Evolutionary conservation across 139 green algal species (phyloP).

Genomic region (Chlamydomonas schloesseri): DNA sequence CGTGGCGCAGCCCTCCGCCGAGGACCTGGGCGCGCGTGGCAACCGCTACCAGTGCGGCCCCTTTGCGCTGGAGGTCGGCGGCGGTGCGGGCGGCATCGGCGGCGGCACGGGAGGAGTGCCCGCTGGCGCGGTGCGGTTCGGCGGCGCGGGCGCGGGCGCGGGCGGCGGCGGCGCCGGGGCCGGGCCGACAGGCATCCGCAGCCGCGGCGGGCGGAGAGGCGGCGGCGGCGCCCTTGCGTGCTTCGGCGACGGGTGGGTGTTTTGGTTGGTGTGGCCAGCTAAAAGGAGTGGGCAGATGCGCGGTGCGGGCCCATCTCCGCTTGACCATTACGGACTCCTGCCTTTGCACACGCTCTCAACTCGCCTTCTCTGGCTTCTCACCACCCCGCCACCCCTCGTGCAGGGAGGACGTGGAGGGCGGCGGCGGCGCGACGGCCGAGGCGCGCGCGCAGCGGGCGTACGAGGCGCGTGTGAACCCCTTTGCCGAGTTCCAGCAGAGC

Average conservation of each 20-base stretch:
- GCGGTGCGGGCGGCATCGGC: neutral
- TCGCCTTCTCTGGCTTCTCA: neutral
- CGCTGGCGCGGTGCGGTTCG: neutral
- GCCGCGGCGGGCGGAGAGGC: constrained; percentile 23
- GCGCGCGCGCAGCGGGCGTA: constrained; percentile 51
- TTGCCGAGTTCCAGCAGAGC: constrained; percentile 66
- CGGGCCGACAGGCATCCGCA: neutral
- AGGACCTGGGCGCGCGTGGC: neutral
- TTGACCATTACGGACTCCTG: too few relatives aligned
- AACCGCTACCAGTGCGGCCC: constrained; percentile 62
- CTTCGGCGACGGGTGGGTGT: constrained; percentile 25
- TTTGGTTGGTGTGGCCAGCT: too few relatives aligned
- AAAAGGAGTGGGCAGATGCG: too few relatives aligned
- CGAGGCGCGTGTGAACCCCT: constrained; percentile 70
- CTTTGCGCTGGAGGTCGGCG: constrained; percentile 53
- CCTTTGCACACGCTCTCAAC: neutral
- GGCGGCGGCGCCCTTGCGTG: constrained; percentile 3
- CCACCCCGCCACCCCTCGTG: neutral
- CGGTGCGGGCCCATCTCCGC: too few relatives aligned
- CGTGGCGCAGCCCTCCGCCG: constrained; percentile 10
- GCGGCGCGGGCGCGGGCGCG: neutral
- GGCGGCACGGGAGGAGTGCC: neutral
- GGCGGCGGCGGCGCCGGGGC: neutral
- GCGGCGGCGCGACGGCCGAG: constrained; percentile 3
- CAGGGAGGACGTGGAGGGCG: constrained; percentile 21